A percentile compares a stretch with the other conserved stretches of the same genome.
phyloP scores from a whole-genome alignment of 805 yeast species.

The Candida tammaniensis region DNA sequence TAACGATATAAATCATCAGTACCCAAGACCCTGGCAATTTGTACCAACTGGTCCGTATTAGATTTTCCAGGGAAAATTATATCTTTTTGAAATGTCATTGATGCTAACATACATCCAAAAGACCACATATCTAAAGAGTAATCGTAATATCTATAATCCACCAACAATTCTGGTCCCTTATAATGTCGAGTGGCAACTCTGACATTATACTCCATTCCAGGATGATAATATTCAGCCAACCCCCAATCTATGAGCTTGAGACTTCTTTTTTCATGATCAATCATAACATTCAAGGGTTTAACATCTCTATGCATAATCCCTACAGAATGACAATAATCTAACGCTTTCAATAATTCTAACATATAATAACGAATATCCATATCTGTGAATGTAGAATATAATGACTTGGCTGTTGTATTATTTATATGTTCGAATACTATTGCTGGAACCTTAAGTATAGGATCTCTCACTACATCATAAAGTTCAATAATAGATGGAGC shows the following conservation, averaged over 20 bases:
- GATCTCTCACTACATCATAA: slow-evolving; percentile 79
- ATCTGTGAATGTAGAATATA: slow-evolving; percentile 76
- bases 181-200: slow-evolving; percentile 91
- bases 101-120: slow-evolving; percentile 88
- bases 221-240: slow-evolving; percentile 88
- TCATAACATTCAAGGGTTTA: slow-evolving; percentile 95
- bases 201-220: slow-evolving; percentile 85
- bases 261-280: slow-evolving; percentile 70
- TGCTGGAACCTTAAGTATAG: slow-evolving; percentile 79
- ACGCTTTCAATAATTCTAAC: slow-evolving; percentile 74
- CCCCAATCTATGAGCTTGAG: slow-evolving; percentile 94
- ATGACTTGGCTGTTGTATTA: slow-evolving; percentile 76
- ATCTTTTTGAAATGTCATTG: slow-evolving; percentile 85
- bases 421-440: slow-evolving; percentile 80
- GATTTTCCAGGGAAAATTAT: slow-evolving; percentile 92
- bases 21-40: slow-evolving; percentile 84
- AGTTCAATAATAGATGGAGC: slow-evolving; percentile 80
- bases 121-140: slow-evolving; percentile 94
- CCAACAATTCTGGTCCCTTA: slow-evolving; percentile 89
- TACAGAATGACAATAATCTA: slow-evolving; percentile 89
- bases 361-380: slow-evolving; percentile 80
- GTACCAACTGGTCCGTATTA: slow-evolving; percentile 86
- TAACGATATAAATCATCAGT: slow-evolving; percentile 74
- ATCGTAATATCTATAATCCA: slow-evolving; percentile 84
- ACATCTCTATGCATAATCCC: slow-evolving; percentile 97